Evolutionary conservation across 306 rosid genomes (phyloP), one percentile per base, ranked within the genome.

Genomic region (Neltuma alba): DNA sequence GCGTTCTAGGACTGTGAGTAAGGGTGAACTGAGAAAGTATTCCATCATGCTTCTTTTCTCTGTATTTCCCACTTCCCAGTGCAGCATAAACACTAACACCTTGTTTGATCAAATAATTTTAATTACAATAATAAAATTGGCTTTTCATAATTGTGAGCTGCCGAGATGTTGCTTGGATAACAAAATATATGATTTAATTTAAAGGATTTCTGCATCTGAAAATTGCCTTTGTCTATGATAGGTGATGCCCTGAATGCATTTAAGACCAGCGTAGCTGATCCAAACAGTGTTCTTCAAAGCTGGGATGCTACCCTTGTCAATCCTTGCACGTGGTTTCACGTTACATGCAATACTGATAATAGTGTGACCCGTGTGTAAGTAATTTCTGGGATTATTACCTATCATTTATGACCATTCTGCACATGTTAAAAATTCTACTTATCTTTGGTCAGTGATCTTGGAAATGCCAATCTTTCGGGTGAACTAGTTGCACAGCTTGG

Each of bases 271-370:
- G 30, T 92, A 79, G 44, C 0, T 10, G 97, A 92, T 85, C 91
- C 96, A 68, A 83, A 58, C 40, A 65, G 34, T 79, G 87, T 82
- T 72, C 82, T 92, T 48, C 86, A 79, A 68, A 90, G 78, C 83
- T 92, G 97, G 97, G 89, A 90, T 85, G 6, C 89, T 36, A 80
- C 88, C 10, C 88, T 89, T 14, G 91, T 85, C 65, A 89, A 75
- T 89, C 97, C 97, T 69, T 92, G 96, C 70, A 89, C 96, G 14
- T 92, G 97, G 97, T 86, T 89, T 70, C 91, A 90, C 38, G 86
- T 92, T 41, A 81, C 88, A 27, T 92, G 97, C 78, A 86, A 75
- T 52, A 48, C 25, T 36, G 88, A 83, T 68, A 78, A 85, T 68
- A 78, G 85, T 18, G 97, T 92, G 18, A 90, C 81, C 4, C 83